Conservation (phyloP, 129 eudicot species). For the Solidago caesia region DNA sequence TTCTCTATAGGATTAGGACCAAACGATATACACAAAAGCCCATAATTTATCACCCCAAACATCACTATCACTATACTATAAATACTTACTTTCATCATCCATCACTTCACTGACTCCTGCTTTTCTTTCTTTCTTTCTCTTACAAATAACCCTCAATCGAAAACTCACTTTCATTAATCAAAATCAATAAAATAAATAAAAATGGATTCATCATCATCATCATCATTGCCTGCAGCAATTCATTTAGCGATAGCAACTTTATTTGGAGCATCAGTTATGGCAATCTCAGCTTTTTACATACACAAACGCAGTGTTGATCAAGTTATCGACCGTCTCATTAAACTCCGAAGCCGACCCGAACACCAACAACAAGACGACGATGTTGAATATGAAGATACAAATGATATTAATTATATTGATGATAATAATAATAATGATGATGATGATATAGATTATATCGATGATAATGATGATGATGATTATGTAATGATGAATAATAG, state of each 20-base stretch:
- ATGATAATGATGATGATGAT: conserved; percentile 27
- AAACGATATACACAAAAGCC: not conserved
- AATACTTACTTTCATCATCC: not conserved
- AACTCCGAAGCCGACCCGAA: conserved; percentile 50
- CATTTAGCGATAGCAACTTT: conserved; percentile 78
- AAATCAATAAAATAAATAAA: conserved; percentile 1
- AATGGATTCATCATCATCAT: conserved; percentile 39
- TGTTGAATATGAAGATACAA: conserved; percentile 20
- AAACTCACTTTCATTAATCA: conserved; percentile 10
- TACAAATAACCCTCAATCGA: not conserved
- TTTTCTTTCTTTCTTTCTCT: too few relatives aligned
- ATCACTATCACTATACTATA: not conserved
- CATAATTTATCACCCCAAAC: not conserved
- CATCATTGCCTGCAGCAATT: conserved; percentile 31
- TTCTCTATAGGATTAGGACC: too few relatives aligned
- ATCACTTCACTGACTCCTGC: not conserved
- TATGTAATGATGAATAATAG: conserved; percentile 24
- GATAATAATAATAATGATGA: conserved; percentile 23
- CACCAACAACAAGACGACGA: conserved; percentile 2
- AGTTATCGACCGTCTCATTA: conserved; percentile 71
- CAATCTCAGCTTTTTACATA: conserved; percentile 73
- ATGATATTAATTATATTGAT: conserved; percentile 15
- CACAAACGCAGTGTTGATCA: conserved; percentile 91
- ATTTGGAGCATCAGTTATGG: conserved; percentile 93
- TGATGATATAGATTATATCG: conserved; percentile 18